Base-by-base conservation (phyloP, 208 protist species). In the Leptomonas seymouri region DNA sequence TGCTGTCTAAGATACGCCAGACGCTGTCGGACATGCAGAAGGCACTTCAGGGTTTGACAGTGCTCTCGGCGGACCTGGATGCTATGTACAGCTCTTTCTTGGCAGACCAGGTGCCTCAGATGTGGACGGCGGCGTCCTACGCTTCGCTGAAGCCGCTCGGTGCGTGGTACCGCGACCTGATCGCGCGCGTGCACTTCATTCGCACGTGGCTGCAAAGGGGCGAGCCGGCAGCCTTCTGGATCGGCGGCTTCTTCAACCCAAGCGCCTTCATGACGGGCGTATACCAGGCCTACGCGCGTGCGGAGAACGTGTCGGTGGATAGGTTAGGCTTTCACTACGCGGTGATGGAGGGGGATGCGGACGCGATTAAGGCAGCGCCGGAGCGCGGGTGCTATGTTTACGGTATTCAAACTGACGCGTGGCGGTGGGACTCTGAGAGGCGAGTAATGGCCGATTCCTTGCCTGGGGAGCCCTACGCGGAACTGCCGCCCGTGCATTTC, bases 221-320 rank as follows among this genome's bases (percentile, higher is more conserved):
- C 2, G 83, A 94, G 68, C 98, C 98, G 42, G 80, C 56, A 20
- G 84, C 84, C 27, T 99, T 98, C 83, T 99, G 97, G 97, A 86
- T 99, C 34, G 87, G 93, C 41, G 97, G 97, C 42, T 98, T 99
- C 81, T 99, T 98, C 87, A 99, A 99, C 87, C 98, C 98, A 45
- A 99, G 99, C 81, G 98, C 95, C 41, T 99, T 99, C 82, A 95
- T 99, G 82, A 99, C 98, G 9, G 98, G 97, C 66, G 87, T 93
- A 27, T 95, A 98, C 54, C 98, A 99, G 71, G 85, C 96, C 65
- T 97, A 97, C 77, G 98, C 98, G 18, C 90, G 98, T 39, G 89
- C 96, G 42, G 94, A 99, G 77, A 77, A 84, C 25, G 84, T 99
- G 14, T 97, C 98, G 28, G 98, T 99, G 41, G 98, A 99, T 83